Evolutionary conservation across 1,139 yeast genomes (phyloP), one percentile per base, ranked within the genome.

Genomic region (Debaryomycetaceae sp.): DNA sequence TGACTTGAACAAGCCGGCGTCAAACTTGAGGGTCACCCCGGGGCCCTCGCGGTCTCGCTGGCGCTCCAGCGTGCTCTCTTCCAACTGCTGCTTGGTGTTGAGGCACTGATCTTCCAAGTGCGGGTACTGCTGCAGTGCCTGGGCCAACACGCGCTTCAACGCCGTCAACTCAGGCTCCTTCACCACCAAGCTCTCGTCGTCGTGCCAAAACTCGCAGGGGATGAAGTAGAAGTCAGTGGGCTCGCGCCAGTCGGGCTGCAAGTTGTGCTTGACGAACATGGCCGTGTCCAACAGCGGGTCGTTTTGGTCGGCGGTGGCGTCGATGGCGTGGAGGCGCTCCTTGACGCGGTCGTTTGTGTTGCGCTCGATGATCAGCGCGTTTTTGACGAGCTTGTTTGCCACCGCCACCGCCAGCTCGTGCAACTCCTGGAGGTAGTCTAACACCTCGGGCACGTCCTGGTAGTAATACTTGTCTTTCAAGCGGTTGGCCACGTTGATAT

Each of bases 181-280:
- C 2, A 75, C 71, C 11, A 79, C 65, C 61, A 91, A 76, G 28
- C 75, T 65, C 41, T 88, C 95, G 54, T 91, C 96, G 49, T 91
- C 98, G 56, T 89, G 97, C 98, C 98, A 93, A 30, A 93, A 83
- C 20, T 89, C 79, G 24, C 95, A 80, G 1, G 97, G 96, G 42
- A 85, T 74, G 48, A 82, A 93, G 43, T 75, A 72, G 50, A 82
- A 85, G 56, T 91, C 97, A 4, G 63, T 63, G 0, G 97, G 98
- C 46, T 88, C 97, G 29, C 67, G 65, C 96, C 96, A 91, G 15
- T 61, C 63, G 21, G 70, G 71, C 15, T 65, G 48, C 16, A 62
- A 37, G 49, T 93, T 93, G 57, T 93, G 99, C 49, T 88, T 88
- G 35, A 88, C 78, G 57, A 80, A 93, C 97, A 93, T 91, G 22